phyloP scores from a whole-genome alignment of 202 grass and related monocot species.

The Dendrocalamus latiflorus region DNA sequence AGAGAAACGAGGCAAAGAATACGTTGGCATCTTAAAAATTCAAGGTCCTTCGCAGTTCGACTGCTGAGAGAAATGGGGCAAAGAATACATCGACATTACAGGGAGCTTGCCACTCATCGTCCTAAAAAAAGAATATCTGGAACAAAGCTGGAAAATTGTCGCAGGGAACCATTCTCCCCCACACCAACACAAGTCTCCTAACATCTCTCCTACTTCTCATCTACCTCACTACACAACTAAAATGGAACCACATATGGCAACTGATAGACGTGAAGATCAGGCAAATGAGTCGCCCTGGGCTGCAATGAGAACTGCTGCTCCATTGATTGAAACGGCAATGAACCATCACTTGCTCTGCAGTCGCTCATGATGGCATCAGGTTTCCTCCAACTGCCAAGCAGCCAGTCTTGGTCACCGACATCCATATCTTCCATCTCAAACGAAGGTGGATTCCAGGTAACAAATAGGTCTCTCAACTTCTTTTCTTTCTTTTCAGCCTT shows the following conservation, averaged over 20 bases:
- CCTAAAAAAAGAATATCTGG: constrained; percentile 9
- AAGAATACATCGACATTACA: constrained; percentile 7
- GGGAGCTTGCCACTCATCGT: background rate
- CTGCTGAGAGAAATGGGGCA: background rate
- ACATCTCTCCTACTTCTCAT: constrained; percentile 22
- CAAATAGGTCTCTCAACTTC: too few relatives aligned
- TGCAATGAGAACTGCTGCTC: constrained; percentile 32
- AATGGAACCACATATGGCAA: constrained; percentile 78
- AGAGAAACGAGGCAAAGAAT: too few relatives aligned
- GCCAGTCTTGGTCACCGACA: too few relatives aligned
- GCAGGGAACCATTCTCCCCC: constrained; percentile 21
- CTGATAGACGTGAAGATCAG: constrained; percentile 49
- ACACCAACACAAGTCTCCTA: constrained; percentile 34
- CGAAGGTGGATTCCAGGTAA: too few relatives aligned
- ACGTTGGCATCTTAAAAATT: too few relatives aligned
- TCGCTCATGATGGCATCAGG: too few relatives aligned
- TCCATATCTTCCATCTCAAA: too few relatives aligned
- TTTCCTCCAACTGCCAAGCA: too few relatives aligned
- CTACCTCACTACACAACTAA: constrained; percentile 33
- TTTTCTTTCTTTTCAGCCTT: too few relatives aligned
- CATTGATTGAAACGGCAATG: background rate
- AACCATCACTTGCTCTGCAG: too few relatives aligned
- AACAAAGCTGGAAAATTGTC: constrained; percentile 58
- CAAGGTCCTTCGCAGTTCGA: background rate
- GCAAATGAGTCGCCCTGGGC: constrained; percentile 44